phyloP scores from a whole-genome alignment of 2,329 filamentous ascomycete species.

The Calcarisporium arbuscula region DNA sequence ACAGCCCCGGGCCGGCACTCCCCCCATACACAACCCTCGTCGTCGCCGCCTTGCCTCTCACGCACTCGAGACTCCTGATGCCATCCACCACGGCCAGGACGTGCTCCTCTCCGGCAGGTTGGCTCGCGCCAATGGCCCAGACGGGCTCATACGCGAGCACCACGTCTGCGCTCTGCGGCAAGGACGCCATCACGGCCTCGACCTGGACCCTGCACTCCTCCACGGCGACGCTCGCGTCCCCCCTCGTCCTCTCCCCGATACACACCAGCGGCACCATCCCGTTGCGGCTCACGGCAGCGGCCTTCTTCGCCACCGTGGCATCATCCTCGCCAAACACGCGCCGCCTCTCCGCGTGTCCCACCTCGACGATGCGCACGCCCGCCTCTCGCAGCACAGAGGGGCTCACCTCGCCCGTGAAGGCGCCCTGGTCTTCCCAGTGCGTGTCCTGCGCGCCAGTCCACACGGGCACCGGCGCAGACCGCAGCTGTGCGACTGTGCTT shows the following conservation, averaged over 20 bases:
- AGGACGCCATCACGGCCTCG: constrained; percentile 50
- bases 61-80: constrained; percentile 48
- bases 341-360: constrained; percentile 76
- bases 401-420: constrained; percentile 74
- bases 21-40: constrained; percentile 76
- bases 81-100: constrained; percentile 64
- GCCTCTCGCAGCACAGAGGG: constrained; percentile 59
- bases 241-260: constrained; percentile 61
- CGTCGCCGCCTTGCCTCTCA: constrained; percentile 44
- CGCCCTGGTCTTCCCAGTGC: constrained; percentile 61
- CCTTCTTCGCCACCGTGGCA: constrained; percentile 59
- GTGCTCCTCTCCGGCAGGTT: constrained; percentile 66
- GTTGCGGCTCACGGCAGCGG: constrained; percentile 59
- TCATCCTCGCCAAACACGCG: constrained; percentile 71
- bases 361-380: constrained; percentile 66
- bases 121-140: constrained; percentile 75
- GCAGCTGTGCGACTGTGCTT: constrained; percentile 42
- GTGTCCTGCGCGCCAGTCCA: constrained; percentile 71
- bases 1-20: constrained; percentile 74
- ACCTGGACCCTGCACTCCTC: constrained; percentile 63
- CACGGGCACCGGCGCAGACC: constrained; percentile 28
- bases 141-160: constrained; percentile 83
- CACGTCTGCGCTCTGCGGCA: constrained; percentile 59
- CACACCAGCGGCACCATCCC: constrained; percentile 74
- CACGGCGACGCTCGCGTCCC: constrained; percentile 51